Conservation (phyloP, 2,329 filamentous ascomycete genomes). For the Fusarium haematococcum region DNA sequence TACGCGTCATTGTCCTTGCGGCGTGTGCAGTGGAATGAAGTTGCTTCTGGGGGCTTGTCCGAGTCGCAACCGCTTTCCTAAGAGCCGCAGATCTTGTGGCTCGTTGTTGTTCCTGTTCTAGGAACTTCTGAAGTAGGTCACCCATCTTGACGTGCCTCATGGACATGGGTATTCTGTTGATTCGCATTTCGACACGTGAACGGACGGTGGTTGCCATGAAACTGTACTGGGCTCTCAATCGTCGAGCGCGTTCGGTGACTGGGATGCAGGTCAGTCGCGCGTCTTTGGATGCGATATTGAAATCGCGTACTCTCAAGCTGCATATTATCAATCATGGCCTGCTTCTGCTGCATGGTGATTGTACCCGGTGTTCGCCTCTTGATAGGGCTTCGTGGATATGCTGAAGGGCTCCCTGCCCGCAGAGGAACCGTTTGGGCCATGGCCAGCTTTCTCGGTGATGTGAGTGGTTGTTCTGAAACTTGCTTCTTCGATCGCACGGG, state of each 20-base stretch:
- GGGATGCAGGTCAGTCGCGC: conserved; percentile 32
- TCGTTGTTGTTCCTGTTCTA: conserved; percentile 59
- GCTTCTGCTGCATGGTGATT: conserved; percentile 80
- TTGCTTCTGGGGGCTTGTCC: conserved; percentile 52
- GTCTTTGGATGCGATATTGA: conserved; percentile 25
- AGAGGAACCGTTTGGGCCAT: conserved; percentile 40
- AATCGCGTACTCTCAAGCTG: conserved; percentile 81
- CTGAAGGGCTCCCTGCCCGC: conserved; percentile 49
- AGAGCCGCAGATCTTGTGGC: conserved; percentile 60
- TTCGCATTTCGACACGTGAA: conserved; percentile 88
- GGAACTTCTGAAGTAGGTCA: conserved; percentile 73
- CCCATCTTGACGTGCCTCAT: conserved; percentile 85
- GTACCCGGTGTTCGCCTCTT: conserved; percentile 68
- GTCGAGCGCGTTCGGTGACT: conserved; percentile 91
- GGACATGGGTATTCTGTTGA: conserved; percentile 88
- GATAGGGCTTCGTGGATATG: conserved; percentile 66
- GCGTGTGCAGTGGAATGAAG: conserved; percentile 39
- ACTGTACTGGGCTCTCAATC: conserved; percentile 88
- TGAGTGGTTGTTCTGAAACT: conserved; percentile 41
- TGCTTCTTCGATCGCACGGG: conserved; percentile 56
- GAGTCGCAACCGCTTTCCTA: conserved; percentile 59
- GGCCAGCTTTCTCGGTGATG: conserved; percentile 32
- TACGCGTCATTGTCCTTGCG: conserved; percentile 41
- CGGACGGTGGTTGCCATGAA: conserved; percentile 87
- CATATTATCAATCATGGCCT: conserved; percentile 88